Percentiles rank a stretch among this genome's conserved stretches.
Evolutionary conservation across 176 grass and related monocot species (phyloP).

Genomic region (Saccharum officinarum): DNA sequence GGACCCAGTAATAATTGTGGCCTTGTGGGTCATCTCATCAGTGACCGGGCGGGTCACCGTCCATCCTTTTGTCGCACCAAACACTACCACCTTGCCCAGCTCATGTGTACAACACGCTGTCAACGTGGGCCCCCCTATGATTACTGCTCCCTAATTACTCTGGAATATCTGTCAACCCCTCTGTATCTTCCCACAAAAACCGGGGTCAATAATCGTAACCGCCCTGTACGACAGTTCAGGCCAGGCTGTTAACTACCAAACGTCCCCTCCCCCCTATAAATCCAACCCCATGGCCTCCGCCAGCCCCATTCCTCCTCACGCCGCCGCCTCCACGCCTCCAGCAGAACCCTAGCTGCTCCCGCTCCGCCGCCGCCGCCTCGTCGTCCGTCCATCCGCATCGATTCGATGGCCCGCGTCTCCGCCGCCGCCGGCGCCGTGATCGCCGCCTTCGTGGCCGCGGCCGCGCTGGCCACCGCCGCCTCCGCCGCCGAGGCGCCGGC

Average conservation of each 20-base stretch:
- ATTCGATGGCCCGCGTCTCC: slow-evolving; percentile 35
- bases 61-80: slow-evolving; percentile 12
- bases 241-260: slow-evolving; percentile 34
- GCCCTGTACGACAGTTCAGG: neutral
- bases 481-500: slow-evolving; percentile 47
- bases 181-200: neutral
- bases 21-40: neutral
- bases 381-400: neutral
- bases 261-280: slow-evolving; percentile 7
- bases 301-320: neutral
- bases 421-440: slow-evolving; percentile 1
- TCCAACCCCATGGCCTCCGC: neutral
- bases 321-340: neutral
- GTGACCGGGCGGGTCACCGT: neutral
- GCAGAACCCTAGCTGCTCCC: slow-evolving; percentile 13
- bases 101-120: neutral
- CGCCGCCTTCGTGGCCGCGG: neutral
- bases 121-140: neutral
- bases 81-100: neutral
- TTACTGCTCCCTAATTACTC: neutral
- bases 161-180: neutral
- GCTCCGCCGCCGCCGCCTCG: neutral
- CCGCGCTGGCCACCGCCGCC: slow-evolving; percentile 9
- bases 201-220: neutral
- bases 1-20: neutral